These are phyloP conservation scores for Venturia aucupariae DNA, from an alignment of 2,329 filamentous ascomycete species.

Conservation along the genomic window DNA sequence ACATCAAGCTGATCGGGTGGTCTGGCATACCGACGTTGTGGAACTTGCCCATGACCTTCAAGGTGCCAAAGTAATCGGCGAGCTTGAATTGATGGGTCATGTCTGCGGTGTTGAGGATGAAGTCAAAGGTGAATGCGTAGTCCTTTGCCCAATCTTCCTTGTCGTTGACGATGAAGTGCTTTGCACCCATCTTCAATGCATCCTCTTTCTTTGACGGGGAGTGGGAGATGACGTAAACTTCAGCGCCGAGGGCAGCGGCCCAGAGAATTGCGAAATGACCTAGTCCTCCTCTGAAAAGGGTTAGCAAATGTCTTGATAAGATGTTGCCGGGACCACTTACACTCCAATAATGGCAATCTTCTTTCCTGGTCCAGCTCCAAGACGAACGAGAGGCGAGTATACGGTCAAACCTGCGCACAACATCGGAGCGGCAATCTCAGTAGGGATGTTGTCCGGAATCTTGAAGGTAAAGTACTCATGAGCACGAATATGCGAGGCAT, in stretches of 20 bases:
- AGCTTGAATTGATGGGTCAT: slow-evolving; percentile 61
- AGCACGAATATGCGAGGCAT: slow-evolving; percentile 57
- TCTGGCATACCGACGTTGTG: slow-evolving; percentile 69
- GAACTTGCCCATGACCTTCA: slow-evolving; percentile 76
- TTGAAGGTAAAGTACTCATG: slow-evolving; percentile 70
- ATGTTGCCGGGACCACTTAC: slow-evolving; percentile 22
- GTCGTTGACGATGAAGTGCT: slow-evolving; percentile 49
- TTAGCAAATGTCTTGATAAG: slow-evolving; percentile 16
- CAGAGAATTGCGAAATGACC: slow-evolving; percentile 42
- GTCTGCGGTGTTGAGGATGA: slow-evolving; percentile 68
- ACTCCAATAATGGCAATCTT: slow-evolving; percentile 69
- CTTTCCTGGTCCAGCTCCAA: slow-evolving; percentile 67
- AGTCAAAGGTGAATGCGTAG: slow-evolving; percentile 56
- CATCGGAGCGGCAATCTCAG: slow-evolving; percentile 61
- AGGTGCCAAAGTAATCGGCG: slow-evolving; percentile 61
- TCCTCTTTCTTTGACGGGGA: slow-evolving; percentile 51
- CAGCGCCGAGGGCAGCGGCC: slow-evolving; percentile 47
- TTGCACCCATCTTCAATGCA: slow-evolving; percentile 49
- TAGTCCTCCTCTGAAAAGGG: slow-evolving; percentile 32
- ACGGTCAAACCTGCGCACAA: slow-evolving; percentile 77
- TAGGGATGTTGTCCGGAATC: slow-evolving; percentile 63
- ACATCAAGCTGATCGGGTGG: slow-evolving; percentile 59
- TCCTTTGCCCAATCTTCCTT: slow-evolving; percentile 50
- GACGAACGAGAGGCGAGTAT: slow-evolving; percentile 67
- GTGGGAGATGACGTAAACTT: slow-evolving; percentile 54